Percentiles rank a stretch among this genome's conserved stretches.
Conservation (phyloP, 2,329 filamentous ascomycete species). For the Colletotrichum chrysophilum region DNA sequence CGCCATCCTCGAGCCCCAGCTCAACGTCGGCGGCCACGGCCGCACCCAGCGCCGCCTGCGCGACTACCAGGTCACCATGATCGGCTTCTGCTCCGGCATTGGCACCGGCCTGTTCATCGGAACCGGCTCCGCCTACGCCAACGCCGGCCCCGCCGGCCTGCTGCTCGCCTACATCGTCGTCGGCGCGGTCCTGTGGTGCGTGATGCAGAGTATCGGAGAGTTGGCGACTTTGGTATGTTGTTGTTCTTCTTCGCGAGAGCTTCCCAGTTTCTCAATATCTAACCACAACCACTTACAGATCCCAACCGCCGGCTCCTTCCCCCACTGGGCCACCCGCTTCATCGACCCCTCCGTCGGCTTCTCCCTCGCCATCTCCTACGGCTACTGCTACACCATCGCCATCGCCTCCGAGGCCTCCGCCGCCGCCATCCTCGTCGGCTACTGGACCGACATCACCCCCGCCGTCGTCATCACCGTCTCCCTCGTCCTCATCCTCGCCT, state of each 20-base stretch:
- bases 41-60: slow-evolving; percentile 22
- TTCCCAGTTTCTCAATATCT: background rate
- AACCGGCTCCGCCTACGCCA: slow-evolving; percentile 42
- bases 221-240: slow-evolving; percentile 35
- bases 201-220: slow-evolving; percentile 50
- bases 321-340: slow-evolving; percentile 36
- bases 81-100: slow-evolving; percentile 51
- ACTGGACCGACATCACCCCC: slow-evolving; percentile 48
- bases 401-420: slow-evolving; percentile 49
- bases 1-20: slow-evolving; percentile 19
- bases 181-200: slow-evolving; percentile 51
- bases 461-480: slow-evolving; percentile 49
- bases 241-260: background rate
- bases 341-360: slow-evolving; percentile 46
- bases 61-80: slow-evolving; percentile 55
- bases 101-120: slow-evolving; percentile 54
- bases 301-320: slow-evolving; percentile 25
- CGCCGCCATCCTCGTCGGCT: slow-evolving; percentile 44
- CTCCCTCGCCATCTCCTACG: slow-evolving; percentile 52
- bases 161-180: slow-evolving; percentile 49
- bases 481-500: slow-evolving; percentile 39
- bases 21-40: slow-evolving; percentile 20
- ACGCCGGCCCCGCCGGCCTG: slow-evolving; percentile 47
- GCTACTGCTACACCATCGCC: slow-evolving; percentile 47
- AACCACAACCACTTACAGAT: background rate